A percentile compares a stretch with the other conserved stretches of the same genome.
Conservation (phyloP, 176 grass and related monocot genomes). For the Olyra latifolia region DNA sequence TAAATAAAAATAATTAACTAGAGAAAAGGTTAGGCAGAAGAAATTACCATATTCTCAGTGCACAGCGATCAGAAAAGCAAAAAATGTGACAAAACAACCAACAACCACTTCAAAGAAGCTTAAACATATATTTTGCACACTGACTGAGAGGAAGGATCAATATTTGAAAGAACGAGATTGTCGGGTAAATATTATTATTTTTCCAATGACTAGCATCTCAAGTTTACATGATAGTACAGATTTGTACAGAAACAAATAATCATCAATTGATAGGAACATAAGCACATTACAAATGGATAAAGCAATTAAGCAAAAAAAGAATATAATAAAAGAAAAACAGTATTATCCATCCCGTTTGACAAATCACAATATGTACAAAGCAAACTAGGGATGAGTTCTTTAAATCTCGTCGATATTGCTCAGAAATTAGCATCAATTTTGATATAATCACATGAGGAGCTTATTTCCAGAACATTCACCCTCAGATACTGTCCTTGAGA, state of each 20-base stretch:
- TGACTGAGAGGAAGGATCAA: not conserved
- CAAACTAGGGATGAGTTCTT: not conserved
- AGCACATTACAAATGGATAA: not conserved
- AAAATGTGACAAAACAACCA: not conserved
- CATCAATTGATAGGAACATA: not conserved
- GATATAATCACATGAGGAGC: conserved; percentile 9
- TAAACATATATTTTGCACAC: not conserved
- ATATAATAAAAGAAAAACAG: not conserved
- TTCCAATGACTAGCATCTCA: not conserved
- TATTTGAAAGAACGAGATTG: not conserved
- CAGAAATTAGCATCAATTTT: conserved; percentile 7
- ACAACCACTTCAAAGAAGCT: not conserved
- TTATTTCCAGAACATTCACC: not conserved
- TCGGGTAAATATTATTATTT: not conserved
- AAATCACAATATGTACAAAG: not conserved
- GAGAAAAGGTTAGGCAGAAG: not conserved
- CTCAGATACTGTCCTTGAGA: not conserved
- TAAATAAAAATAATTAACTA: too few relatives aligned
- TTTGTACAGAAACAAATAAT: not conserved
- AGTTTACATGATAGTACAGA: not conserved
- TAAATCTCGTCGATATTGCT: not conserved
- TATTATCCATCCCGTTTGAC: not conserved
- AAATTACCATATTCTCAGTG: not conserved
- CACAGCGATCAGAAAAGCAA: not conserved
- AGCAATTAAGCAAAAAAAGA: not conserved